A percentile compares a stretch with the other conserved stretches of the same genome.
These are phyloP conservation scores for Noccaea caerulescens DNA, from an alignment of 345 rosid genomes.

Conservation along the genomic window DNA sequence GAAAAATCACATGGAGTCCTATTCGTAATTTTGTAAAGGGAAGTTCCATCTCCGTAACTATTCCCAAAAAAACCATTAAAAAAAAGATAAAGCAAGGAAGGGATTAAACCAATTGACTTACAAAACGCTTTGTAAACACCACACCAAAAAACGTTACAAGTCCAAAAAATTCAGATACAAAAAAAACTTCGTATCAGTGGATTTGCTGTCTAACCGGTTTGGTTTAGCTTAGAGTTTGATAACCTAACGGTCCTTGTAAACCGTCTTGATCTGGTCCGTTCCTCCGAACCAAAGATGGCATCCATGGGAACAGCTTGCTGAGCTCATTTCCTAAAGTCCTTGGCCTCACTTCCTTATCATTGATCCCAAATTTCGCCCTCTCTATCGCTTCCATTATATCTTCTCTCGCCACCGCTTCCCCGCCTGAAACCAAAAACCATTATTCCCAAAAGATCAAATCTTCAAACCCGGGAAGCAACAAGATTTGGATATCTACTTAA, in stretches of 20 bases:
- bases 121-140: conserved; percentile 16
- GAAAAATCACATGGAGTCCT: conserved; percentile 26
- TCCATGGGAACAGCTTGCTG: conserved; percentile 89
- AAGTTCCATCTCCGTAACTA: conserved; percentile 28
- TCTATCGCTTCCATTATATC: conserved; percentile 96
- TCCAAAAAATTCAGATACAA: conserved; percentile 28
- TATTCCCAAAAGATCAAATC: not conserved
- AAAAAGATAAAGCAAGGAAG: conserved; percentile 4
- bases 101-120: not conserved
- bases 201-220: conserved; percentile 25
- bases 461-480: not conserved
- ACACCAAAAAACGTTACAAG: conserved; percentile 13
- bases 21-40: conserved; percentile 24
- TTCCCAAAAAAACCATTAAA: not conserved
- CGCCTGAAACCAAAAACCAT: conserved; percentile 48
- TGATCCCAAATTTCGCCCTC: conserved; percentile 92
- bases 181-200: conserved; percentile 8
- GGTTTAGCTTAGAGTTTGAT: conserved; percentile 71
- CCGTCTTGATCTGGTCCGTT: conserved; percentile 60
- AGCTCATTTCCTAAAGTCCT: conserved; percentile 70
- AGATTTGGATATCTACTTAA: not conserved
- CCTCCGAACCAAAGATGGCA: conserved; percentile 73
- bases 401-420: conserved; percentile 78
- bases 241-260: conserved; percentile 78
- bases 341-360: conserved; percentile 58